Evolutionary conservation across 768 basidiomycete genomes (phyloP).

Genomic region (Boletus subparvulus): DNA sequence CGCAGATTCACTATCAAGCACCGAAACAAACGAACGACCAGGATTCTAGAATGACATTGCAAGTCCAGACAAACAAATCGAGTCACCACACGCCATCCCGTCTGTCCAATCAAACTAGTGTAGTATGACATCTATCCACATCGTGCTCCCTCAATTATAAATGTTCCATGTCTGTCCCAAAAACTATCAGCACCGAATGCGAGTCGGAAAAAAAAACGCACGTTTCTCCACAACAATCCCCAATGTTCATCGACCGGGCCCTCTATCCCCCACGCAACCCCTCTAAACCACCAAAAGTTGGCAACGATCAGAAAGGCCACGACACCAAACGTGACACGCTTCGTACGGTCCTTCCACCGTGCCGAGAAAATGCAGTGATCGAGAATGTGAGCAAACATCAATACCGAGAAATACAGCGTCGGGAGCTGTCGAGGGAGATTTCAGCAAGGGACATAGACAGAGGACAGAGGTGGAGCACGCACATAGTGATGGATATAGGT

Average conservation of each 20-base stretch:
- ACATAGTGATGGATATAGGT: conserved; percentile 98
- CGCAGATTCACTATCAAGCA: background rate
- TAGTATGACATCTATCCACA: background rate
- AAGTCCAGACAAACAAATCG: background rate
- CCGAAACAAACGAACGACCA: background rate
- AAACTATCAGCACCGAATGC: conserved; percentile 1
- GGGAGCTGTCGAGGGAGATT: conserved; percentile 59
- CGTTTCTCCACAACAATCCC: conserved; percentile 78
- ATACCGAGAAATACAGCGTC: conserved; percentile 93
- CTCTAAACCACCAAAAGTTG: conserved; percentile 96
- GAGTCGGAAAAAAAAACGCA: conserved; percentile 24
- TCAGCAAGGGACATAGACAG: background rate
- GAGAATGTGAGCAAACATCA: conserved; percentile 87
- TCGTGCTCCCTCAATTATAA: conserved; percentile 20
- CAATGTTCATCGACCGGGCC: conserved; percentile 80
- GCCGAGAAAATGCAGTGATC: conserved; percentile 93
- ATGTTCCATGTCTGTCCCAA: conserved; percentile 30
- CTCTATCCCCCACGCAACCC: conserved; percentile 86
- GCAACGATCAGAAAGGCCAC: conserved; percentile 57
- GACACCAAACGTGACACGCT: conserved; percentile 69
- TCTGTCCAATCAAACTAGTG: background rate
- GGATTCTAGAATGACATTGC: background rate
- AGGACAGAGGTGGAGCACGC: conserved; percentile 31
- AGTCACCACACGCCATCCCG: background rate
- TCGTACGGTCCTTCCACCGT: conserved; percentile 59